Base-by-base conservation (phyloP, 1,139 yeast species). In the Arxiozyma slooffiae region DNA sequence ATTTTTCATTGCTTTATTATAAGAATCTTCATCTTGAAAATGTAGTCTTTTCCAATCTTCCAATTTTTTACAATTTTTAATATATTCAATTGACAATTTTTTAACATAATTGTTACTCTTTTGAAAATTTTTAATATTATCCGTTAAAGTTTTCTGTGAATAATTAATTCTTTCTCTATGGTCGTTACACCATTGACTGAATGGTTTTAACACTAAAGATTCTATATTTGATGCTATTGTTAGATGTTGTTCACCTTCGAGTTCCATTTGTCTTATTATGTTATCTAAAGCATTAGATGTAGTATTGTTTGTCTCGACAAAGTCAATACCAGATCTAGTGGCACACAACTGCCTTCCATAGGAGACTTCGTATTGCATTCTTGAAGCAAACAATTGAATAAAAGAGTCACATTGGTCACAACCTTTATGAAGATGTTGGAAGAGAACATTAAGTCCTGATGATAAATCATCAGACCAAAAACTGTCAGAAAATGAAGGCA, bases 401-500 rank as follows among this genome's bases (percentile, higher is more conserved):
- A 83, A 82, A 58, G 84, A 84, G 44, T 80, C 82, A 63, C 85
- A 84, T 64, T 87, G 95, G 37, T 71, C 75, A 50, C 85, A 74
- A 0, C 95, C 95, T 58, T 82, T 85, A 53, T 76, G 73, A 44
- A 88, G 73, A 64, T 84, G 83, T 42, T 74, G 77, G 62, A 86
- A 86, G 20, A 88, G 73, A 11, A 55, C 53, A 16, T 53, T 60
- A 62, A 59, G 55, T 58, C 80, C 81, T n/a, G 73, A 71, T 23
- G 73, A 71, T 63, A 82, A 81, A 62, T 83, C 90, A 43, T 73
- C 74, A 16, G 89, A 75, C 95, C 95, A 85, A 67, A 85, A 85
- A 60, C 81, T 80, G 60, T 84, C 88, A 4, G 87, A 80, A 69
- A 85, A 85, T 41, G 87, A 79, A 22, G 77, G 73, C 79, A 75